Percentiles rank a stretch among this genome's conserved stretches.
Conservation (phyloP, 1,139 yeast genomes). For the Hemisphaericaspora lyxosophila region DNA sequence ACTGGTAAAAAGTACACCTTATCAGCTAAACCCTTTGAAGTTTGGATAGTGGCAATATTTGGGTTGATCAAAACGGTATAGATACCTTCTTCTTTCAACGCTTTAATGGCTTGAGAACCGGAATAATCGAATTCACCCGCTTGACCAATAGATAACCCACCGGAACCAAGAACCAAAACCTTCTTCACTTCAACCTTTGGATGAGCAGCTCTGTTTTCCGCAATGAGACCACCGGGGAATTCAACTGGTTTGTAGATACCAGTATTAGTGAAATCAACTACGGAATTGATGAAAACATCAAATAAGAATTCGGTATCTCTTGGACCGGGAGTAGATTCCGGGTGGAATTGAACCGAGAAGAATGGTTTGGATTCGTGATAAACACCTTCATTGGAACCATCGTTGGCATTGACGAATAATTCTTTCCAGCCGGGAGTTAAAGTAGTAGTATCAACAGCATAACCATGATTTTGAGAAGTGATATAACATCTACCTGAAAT, state of each 20-base stretch:
- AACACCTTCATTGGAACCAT: slow-evolving; percentile 98
- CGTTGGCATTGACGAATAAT: slow-evolving; percentile 92
- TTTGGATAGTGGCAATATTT: slow-evolving; percentile 97
- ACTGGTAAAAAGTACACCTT: slow-evolving; percentile 97
- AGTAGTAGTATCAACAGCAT: slow-evolving; percentile 84
- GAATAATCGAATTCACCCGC: slow-evolving; percentile 99
- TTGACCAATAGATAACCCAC: slow-evolving; percentile 98
- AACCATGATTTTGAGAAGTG: slow-evolving; percentile 99
- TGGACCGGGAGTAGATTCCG: slow-evolving; percentile 99
- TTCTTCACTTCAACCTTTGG: slow-evolving; percentile 73
- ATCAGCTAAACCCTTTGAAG: slow-evolving; percentile 96
- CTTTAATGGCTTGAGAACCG: slow-evolving; percentile 93
- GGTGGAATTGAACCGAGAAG: slow-evolving; percentile 99
- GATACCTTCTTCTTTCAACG: slow-evolving; percentile 95
- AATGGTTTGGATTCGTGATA: slow-evolving; percentile 84
- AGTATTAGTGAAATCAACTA: slow-evolving; percentile 56
- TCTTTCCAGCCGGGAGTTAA: slow-evolving; percentile 86
- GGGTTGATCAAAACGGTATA: slow-evolving; percentile 95
- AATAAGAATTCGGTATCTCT: slow-evolving; percentile 97
- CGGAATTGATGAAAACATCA: slow-evolving; percentile 87
- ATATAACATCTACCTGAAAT: slow-evolving; percentile 96
- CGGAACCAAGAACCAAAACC: slow-evolving; percentile 95
- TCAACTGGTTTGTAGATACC: slow-evolving; percentile 67
- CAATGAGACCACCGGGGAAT: slow-evolving; percentile 86
- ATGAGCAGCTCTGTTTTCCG: slow-evolving; percentile 68